A percentile compares a stretch with the other conserved stretches of the same genome.
Conservation (phyloP, 495 filamentous ascomycete species). For the Xylaria flabelliformis region DNA sequence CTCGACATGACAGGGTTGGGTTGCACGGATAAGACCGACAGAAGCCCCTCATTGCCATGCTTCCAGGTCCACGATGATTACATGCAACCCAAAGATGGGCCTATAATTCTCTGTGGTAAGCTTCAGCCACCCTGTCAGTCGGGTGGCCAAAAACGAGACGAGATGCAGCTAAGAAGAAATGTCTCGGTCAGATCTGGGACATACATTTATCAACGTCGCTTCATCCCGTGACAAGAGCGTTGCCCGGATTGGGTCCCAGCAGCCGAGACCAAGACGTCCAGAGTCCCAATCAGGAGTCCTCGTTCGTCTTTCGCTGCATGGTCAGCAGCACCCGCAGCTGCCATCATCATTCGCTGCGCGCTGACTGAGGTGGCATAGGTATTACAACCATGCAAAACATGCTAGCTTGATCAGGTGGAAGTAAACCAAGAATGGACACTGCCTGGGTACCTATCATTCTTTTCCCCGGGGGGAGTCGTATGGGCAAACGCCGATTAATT, state of each 20-base stretch:
- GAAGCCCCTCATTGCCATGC: conserved; percentile 15
- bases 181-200: conserved; percentile 47
- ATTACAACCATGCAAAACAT: not conserved
- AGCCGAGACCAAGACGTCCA: conserved; percentile 16
- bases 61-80: conserved; percentile 5
- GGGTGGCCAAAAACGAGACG: conserved; percentile 16
- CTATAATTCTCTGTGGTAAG: conserved; percentile 18
- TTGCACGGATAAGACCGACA: conserved; percentile 16
- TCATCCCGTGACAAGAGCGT: conserved; percentile 15
- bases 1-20: not conserved
- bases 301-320: conserved; percentile 22
- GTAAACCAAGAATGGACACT: conserved; percentile 10
- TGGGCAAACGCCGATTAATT: not conserved
- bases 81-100: conserved; percentile 16
- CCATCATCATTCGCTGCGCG: conserved; percentile 24
- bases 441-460: not conserved
- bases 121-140: conserved; percentile 20
- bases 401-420: conserved; percentile 11
- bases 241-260: conserved; percentile 25
- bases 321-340: conserved; percentile 20
- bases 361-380: conserved; percentile 27
- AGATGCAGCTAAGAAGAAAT: conserved; percentile 18
- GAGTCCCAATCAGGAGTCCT: conserved; percentile 21
- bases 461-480: not conserved
- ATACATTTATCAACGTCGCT: conserved; percentile 18